Evolutionary conservation across 2,329 filamentous ascomycete genomes (phyloP).

Genomic region (Aspergillus quadrilineatus): DNA sequence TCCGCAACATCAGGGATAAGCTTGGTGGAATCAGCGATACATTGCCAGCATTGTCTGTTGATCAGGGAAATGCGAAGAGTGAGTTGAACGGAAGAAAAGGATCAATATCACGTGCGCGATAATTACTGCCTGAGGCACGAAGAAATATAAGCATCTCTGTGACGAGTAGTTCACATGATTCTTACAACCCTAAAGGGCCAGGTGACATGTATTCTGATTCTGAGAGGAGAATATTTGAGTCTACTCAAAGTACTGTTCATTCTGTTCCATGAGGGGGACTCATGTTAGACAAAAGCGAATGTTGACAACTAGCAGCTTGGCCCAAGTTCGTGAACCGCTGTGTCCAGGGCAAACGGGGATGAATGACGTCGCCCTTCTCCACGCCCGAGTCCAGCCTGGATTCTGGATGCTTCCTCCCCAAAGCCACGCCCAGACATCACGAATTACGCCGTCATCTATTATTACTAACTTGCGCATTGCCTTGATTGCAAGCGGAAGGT

Average conservation of each 20-base stretch:
- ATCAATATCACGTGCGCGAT: too few species aligned
- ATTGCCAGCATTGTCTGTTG: background rate
- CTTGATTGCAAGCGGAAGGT: background rate
- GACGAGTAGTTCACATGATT: constrained; percentile 1
- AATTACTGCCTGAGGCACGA: too few species aligned
- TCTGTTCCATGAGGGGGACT: background rate
- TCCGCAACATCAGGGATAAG: constrained; percentile 18
- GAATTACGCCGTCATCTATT: background rate
- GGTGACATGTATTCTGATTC: background rate
- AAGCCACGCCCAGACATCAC: background rate
- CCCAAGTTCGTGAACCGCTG: background rate
- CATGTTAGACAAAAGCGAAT: background rate
- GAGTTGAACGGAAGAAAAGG: too few species aligned
- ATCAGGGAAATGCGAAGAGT: background rate
- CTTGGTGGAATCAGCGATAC: background rate
- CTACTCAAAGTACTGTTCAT: too few species aligned
- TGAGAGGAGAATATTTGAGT: too few species aligned
- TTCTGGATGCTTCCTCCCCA: background rate
- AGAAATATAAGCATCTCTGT: too few species aligned
- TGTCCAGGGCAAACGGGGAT: background rate
- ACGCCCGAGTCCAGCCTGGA: background rate
- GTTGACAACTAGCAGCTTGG: background rate
- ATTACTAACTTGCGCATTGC: background rate
- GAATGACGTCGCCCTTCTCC: background rate
- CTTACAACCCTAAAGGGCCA: background rate